These are phyloP conservation scores for Fusarium oligoseptatum DNA, from an alignment of 2,329 filamentous ascomycete genomes.

Conservation along the genomic window DNA sequence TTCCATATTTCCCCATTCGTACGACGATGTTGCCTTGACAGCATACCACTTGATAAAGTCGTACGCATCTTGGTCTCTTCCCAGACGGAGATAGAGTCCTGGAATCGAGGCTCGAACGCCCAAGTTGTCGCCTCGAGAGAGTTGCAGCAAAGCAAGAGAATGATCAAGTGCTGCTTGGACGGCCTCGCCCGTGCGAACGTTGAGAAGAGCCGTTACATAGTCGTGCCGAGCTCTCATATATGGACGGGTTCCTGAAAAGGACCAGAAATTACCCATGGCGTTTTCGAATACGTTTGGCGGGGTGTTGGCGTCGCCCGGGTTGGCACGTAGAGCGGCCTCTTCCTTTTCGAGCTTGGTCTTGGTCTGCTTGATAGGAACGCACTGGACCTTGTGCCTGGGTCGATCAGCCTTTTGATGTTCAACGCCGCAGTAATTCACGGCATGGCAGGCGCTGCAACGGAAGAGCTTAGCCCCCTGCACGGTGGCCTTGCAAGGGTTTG, in stretches of 20 bases:
- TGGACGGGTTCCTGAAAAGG: constrained; percentile 7
- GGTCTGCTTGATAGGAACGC: neutral
- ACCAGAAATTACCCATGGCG: neutral
- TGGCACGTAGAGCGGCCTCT: neutral
- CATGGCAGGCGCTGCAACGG: constrained; percentile 7
- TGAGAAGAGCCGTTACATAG: constrained; percentile 4
- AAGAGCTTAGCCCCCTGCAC: constrained; percentile 3
- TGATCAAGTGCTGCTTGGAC: neutral
- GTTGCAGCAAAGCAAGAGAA: neutral
- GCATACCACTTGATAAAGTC: constrained; percentile 30
- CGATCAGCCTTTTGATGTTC: constrained; percentile 15
- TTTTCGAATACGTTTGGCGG: constrained; percentile 5
- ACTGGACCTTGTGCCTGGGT: constrained; percentile 14
- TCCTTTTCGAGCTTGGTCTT: neutral
- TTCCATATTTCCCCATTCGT: constrained; percentile 7
- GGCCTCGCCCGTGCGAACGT: constrained; percentile 16
- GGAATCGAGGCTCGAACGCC: constrained; percentile 3
- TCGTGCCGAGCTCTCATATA: constrained; percentile 16
- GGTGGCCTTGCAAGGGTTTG: neutral
- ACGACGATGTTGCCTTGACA: neutral
- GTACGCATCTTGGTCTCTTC: constrained; percentile 16
- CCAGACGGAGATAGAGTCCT: constrained; percentile 14
- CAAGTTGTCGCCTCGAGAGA: constrained; percentile 16
- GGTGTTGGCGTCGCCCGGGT: neutral
- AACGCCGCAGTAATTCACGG: constrained; percentile 20